These are phyloP conservation scores for Paecilomyces fulvus DNA, from an alignment of 2,329 filamentous ascomycete genomes.

Conservation along the genomic window DNA sequence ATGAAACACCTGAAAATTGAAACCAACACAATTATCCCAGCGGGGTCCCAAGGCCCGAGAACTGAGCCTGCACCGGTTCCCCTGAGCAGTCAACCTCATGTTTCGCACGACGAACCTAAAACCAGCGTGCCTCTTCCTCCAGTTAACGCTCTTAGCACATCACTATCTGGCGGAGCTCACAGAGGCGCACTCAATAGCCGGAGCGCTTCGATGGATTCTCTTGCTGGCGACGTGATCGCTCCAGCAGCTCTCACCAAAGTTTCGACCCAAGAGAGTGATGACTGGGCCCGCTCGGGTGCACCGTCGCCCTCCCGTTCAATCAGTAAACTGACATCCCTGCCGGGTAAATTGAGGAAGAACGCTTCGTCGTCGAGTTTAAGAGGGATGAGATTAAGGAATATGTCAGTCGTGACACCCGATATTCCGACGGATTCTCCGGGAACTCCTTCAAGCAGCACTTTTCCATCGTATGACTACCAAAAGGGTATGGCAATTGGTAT, in stretches of 20 bases:
- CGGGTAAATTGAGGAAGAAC: slow-evolving; percentile 52
- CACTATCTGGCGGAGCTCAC: slow-evolving; percentile 11
- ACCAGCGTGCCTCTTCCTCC: slow-evolving; percentile 9
- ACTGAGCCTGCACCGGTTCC: slow-evolving; percentile 20
- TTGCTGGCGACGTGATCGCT: slow-evolving; percentile 31
- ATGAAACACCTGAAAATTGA: slow-evolving; percentile 83
- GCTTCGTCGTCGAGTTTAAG: slow-evolving; percentile 62
- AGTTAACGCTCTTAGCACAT: slow-evolving; percentile 8
- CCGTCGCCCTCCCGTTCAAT: slow-evolving; percentile 27
- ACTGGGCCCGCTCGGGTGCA: slow-evolving; percentile 21
- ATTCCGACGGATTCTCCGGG: slow-evolving; percentile 60
- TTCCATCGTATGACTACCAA: slow-evolving; percentile 42
- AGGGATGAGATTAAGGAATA: slow-evolving; percentile 64
- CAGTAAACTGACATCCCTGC: slow-evolving; percentile 32
- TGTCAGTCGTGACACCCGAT: slow-evolving; percentile 56
- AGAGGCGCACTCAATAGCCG: slow-evolving; percentile 14
- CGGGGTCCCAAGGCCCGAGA: slow-evolving; percentile 15
- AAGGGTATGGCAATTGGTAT: slow-evolving; percentile 41
- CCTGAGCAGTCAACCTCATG: slow-evolving; percentile 14
- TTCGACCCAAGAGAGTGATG: slow-evolving; percentile 37
- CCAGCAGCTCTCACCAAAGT: slow-evolving; percentile 35
- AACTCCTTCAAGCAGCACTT: slow-evolving; percentile 65
- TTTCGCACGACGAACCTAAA: slow-evolving; percentile 22
- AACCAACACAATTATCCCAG: slow-evolving; percentile 43
- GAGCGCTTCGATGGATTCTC: slow-evolving; percentile 26